These are phyloP conservation scores for Cytospora piceae DNA, from an alignment of 2,329 filamentous ascomycete genomes.

Conservation along the genomic window DNA sequence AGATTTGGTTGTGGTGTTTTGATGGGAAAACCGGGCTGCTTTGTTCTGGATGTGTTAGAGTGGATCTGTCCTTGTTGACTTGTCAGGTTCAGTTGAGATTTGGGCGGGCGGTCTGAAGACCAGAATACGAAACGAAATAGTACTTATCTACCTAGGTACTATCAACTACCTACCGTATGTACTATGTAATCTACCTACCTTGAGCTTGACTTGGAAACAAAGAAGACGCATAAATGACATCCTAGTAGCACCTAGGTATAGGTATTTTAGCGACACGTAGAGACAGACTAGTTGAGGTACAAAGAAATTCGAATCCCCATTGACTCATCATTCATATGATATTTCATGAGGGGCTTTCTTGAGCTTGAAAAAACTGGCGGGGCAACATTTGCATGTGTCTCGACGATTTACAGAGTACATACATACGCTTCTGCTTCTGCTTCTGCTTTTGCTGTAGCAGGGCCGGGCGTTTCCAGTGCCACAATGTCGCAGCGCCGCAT, in stretches of 20 bases:
- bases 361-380: constrained; percentile 2
- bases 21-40: not conserved
- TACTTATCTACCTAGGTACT: not conserved
- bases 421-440: not conserved
- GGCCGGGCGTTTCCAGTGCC: too few relatives aligned
- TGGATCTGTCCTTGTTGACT: constrained; percentile 9
- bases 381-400: constrained; percentile 1
- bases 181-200: not conserved
- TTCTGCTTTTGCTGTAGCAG: not conserved
- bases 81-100: constrained; percentile 3
- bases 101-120: constrained; percentile 1
- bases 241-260: not conserved
- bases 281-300: too few relatives aligned
- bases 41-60: constrained; percentile 13
- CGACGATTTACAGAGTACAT: not conserved
- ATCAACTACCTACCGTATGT: not conserved
- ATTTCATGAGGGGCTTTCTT: not conserved
- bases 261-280: not conserved
- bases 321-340: not conserved
- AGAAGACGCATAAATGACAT: not conserved
- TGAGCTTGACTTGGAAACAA: not conserved
- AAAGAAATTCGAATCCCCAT: not conserved
- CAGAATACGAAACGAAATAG: not conserved
- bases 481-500: not conserved
- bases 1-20: constrained; percentile 12